Conservation (phyloP, 257 asterid species). For the Oldenlandia corymbosa region DNA sequence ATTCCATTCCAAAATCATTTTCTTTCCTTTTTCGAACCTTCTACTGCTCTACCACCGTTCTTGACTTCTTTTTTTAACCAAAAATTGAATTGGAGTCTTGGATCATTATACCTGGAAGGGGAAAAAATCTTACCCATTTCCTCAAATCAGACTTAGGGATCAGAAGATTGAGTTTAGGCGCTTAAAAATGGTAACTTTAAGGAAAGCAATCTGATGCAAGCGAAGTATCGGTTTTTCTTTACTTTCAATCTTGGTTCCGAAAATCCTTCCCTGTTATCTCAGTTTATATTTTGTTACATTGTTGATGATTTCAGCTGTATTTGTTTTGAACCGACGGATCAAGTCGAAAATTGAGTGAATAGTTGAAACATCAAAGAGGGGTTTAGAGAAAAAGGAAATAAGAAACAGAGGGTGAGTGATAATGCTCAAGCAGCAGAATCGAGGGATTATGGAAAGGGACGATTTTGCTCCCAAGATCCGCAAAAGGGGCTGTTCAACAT, state of each 20-base stretch:
- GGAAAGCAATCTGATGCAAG: not conserved
- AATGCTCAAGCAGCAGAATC: slow-evolving; percentile 48
- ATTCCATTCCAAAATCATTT: too few relatives aligned
- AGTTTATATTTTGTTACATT: not conserved
- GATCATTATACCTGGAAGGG: not conserved
- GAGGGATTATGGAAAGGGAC: slow-evolving; percentile 40
- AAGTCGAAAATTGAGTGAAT: not conserved
- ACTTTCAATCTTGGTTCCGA: not conserved
- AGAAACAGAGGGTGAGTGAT: not conserved
- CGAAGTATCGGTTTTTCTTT: not conserved
- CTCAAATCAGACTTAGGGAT: not conserved
- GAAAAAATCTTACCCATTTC: not conserved
- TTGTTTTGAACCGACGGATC: slow-evolving; percentile 6
- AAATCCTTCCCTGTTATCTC: not conserved
- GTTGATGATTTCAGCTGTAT: not conserved
- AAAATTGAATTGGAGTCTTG: not conserved
- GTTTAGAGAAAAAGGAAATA: too few relatives aligned
- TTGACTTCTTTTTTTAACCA: not conserved
- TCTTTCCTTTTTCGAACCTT: not conserved
- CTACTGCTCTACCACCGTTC: not conserved
- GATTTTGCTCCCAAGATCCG: slow-evolving; percentile 70
- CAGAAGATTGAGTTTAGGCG: not conserved
- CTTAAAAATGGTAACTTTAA: not conserved
- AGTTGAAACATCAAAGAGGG: not conserved
- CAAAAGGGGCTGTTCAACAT: slow-evolving; percentile 84